Base-by-base conservation (phyloP, 768 basidiomycete species). In the Suillus hirtellus region DNA sequence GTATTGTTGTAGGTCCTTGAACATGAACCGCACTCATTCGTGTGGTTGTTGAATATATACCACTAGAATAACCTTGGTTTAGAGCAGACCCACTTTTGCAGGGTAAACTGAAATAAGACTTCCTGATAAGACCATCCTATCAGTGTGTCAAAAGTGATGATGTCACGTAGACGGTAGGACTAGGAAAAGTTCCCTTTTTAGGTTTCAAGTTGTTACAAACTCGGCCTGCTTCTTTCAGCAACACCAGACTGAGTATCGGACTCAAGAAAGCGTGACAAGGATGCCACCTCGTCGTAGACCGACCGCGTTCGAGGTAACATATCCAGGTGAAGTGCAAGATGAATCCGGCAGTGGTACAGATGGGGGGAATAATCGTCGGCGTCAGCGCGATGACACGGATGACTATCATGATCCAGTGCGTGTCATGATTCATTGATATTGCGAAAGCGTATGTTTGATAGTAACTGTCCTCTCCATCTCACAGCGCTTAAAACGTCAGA, bases 231-330 rank as follows among this genome's bases (percentile, higher is more conserved):
- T 58, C 38, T n/a, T 35, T 54, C 35, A 54, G 19, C 7, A 10
- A 42, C 38, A 27, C 24, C 24, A 17, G 6, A 7, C 31, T 31
- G 31, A 31, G 5, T 31, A 24, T 17, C 35, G 10, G 40, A 27
- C 24, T 42, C 55, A 24, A n/a, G 52, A 53, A 40, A 40, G 15
- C 37, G 15, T 2, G 34, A 56, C 37, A 24, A 56, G 40, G n/a
- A 81, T 80, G 79, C 67, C 76, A 24, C 78, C 73, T 35, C 77
- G 76, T 31, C 69, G 72, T 34, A 83, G 84, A 44, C 84, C 83
- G 0, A 81, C 75, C 5, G 87, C 89, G 2, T 83, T 81, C 49
- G 84, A 86, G 14, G 76, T 87, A 12, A 82, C 83, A 11, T 89
- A 84, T 64, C 79, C 80, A 1, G 78, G 75, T 14, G 65, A 63